Base-by-base conservation (phyloP, 2,329 filamentous ascomycete species). In the Pestalotiopsis sp. region DNA sequence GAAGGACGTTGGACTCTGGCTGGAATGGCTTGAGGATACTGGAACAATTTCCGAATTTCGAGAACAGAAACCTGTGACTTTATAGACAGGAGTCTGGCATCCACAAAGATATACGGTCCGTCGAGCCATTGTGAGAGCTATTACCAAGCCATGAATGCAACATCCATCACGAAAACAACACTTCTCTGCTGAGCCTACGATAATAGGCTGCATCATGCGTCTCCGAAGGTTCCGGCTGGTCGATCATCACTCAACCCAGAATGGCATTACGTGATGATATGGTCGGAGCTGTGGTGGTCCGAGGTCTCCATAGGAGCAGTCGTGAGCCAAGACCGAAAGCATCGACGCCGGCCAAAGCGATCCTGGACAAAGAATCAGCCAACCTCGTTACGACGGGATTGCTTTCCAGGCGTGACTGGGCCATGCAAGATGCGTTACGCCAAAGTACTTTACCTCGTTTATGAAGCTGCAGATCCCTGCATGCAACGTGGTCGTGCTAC, bases 401-500 rank as follows among this genome's bases (percentile, higher is more conserved):
- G 17, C 4, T 36, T 17, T 39, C 31, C 31, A 27, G 59, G 59
- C 59, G 31, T 62, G 59, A 36, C 59, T 62, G 59, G 49, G 41
- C n/a, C 45, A 45, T 57, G 41, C n/a, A 66, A 45, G 45, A 57
- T 45, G 36, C 17, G 23, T n/a, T 52, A 38, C 23, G 36, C 49
- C 52, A 66, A 25, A 27, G 23, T 64, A 23, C 13, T 2, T 17
- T 45, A 49, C 41, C 63, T 66, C 49, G 63, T 36, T 36, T 58
- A 36, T 57, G 39, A 4, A 57, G 20, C 31, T 56, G 41, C 63
- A 58, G 59, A 58, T 57, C 49, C 41, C 49, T 38, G 63, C 39
- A 58, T 57, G 49, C 63, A 58, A 66, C 63, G 63, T 66, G 49
- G 36, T 58, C 20, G 63, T 66, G 63, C 63, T 49, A 58, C 63